phyloP scores from a whole-genome alignment of 768 basidiomycete species.

The Agaricus bisporus region DNA sequence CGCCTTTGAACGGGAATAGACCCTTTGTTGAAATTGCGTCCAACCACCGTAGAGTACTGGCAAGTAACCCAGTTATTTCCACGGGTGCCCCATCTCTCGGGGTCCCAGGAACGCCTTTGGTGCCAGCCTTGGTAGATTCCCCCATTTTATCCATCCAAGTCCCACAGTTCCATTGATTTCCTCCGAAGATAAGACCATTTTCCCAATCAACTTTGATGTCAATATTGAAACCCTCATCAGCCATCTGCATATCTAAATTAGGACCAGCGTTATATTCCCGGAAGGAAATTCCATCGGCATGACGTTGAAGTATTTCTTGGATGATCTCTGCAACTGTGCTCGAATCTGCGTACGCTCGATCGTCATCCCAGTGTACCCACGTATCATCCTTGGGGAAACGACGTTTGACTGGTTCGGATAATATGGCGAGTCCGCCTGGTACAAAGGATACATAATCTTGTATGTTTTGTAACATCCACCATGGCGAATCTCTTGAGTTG shows the following conservation, averaged over 20 bases:
- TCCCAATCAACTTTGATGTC: slow-evolving; percentile 94
- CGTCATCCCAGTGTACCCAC: slow-evolving; percentile 90
- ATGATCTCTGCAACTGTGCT: slow-evolving; percentile 90
- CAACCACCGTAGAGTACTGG: slow-evolving; percentile 92
- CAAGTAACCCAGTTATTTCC: slow-evolving; percentile 90
- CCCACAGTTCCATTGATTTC: slow-evolving; percentile 81
- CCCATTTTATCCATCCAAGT: slow-evolving; percentile 99
- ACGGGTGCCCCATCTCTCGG: slow-evolving; percentile 94
- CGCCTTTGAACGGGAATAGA: slow-evolving; percentile 87
- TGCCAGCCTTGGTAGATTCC: slow-evolving; percentile 84
- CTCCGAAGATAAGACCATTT: slow-evolving; percentile 86
- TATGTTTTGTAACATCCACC: slow-evolving; percentile 99
- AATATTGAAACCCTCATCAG: slow-evolving; percentile 86
- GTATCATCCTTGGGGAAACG: slow-evolving; percentile 92
- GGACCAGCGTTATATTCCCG: slow-evolving; percentile 96
- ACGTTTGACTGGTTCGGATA: slow-evolving; percentile 80
- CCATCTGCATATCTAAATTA: slow-evolving; percentile 98
- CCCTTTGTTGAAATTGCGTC: slow-evolving; percentile 55
- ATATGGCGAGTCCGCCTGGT: slow-evolving; percentile 77
- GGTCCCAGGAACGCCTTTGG: slow-evolving; percentile 93
- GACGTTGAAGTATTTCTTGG: slow-evolving; percentile 93
- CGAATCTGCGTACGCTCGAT: slow-evolving; percentile 73
- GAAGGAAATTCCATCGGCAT: slow-evolving; percentile 89
- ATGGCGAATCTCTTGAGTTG: slow-evolving; percentile 96
- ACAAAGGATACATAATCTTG: slow-evolving; percentile 86